Conservation (phyloP, 139 green algal genomes). For the Desmodesmus armatus region DNA sequence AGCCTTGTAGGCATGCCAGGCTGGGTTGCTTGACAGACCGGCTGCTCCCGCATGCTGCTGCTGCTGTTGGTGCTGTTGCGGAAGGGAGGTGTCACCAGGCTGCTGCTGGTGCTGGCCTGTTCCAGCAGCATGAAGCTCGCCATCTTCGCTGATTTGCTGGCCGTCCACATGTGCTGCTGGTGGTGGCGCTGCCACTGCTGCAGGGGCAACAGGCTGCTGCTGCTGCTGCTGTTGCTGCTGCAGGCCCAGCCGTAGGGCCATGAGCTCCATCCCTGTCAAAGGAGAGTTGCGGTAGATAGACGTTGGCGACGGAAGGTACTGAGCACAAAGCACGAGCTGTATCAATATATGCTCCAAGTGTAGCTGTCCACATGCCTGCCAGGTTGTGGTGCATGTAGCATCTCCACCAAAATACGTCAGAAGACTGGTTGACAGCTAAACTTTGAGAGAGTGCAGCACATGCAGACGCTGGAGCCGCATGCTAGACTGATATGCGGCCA, state of each 20-base stretch:
- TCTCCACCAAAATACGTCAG: too few relatives aligned
- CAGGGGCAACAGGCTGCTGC: conserved; percentile 2
- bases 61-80: conserved; percentile 38
- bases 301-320: too few relatives aligned
- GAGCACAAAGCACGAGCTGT: too few relatives aligned
- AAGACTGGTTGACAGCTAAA: too few relatives aligned
- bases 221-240: conserved; percentile 10
- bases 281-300: too few relatives aligned
- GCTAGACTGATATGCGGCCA: too few relatives aligned
- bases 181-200: background rate
- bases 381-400: too few relatives aligned
- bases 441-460: too few relatives aligned
- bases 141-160: too few relatives aligned
- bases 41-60: background rate
- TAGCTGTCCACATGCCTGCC: too few relatives aligned
- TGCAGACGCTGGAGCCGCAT: too few relatives aligned
- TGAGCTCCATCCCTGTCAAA: conserved; percentile 74
- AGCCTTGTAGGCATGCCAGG: conserved; percentile 56
- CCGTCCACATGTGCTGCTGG: background rate
- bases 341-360: too few relatives aligned
- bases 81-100: background rate
- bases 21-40: conserved; percentile 39
- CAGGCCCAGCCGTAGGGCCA: conserved; percentile 42
- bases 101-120: background rate
- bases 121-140: background rate